A percentile compares a stretch with the other conserved stretches of the same genome.
These are phyloP conservation scores for Leccinum boreale DNA, from an alignment of 768 basidiomycete species.

Conservation along the genomic window DNA sequence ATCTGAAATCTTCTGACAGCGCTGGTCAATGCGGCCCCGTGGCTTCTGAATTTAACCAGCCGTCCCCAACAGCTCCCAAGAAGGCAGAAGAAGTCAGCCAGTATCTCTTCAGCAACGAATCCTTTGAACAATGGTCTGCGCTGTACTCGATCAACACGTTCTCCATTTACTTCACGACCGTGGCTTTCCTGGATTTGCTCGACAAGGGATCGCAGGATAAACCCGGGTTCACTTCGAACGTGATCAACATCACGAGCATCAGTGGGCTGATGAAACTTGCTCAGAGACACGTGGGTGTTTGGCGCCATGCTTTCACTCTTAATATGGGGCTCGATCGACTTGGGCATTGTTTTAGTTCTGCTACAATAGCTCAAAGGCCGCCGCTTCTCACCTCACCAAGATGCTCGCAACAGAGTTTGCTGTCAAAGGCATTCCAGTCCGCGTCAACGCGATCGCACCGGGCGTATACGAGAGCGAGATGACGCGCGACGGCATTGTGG, in stretches of 20 bases:
- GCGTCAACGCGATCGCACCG: constrained; percentile 72
- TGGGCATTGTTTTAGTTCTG: constrained; percentile 50
- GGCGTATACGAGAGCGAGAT: constrained; percentile 77
- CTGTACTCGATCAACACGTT: constrained; percentile 68
- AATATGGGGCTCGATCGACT: background rate
- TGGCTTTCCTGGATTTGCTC: constrained; percentile 72
- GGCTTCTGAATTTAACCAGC: constrained; percentile 55
- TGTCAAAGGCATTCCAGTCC: constrained; percentile 62
- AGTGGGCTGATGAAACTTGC: constrained; percentile 69
- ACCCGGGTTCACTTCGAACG: constrained; percentile 55
- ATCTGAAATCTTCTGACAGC: constrained; percentile 34
- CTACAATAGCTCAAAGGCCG: constrained; percentile 81
- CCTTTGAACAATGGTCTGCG: constrained; percentile 58
- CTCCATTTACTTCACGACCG: constrained; percentile 75
- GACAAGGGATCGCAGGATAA: constrained; percentile 65
- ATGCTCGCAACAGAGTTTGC: constrained; percentile 76
- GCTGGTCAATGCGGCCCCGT: constrained; percentile 72
- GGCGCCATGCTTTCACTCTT: background rate
- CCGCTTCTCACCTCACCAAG: constrained; percentile 71
- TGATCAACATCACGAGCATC: constrained; percentile 78
- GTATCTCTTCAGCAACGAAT: constrained; percentile 69
- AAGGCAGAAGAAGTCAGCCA: constrained; percentile 62
- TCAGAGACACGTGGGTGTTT: constrained; percentile 68
- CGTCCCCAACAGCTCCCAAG: constrained; percentile 54
- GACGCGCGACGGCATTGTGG: constrained; percentile 51